phyloP scores from a whole-genome alignment of 768 basidiomycete genomes.

The Psilocybe tampanensis region DNA sequence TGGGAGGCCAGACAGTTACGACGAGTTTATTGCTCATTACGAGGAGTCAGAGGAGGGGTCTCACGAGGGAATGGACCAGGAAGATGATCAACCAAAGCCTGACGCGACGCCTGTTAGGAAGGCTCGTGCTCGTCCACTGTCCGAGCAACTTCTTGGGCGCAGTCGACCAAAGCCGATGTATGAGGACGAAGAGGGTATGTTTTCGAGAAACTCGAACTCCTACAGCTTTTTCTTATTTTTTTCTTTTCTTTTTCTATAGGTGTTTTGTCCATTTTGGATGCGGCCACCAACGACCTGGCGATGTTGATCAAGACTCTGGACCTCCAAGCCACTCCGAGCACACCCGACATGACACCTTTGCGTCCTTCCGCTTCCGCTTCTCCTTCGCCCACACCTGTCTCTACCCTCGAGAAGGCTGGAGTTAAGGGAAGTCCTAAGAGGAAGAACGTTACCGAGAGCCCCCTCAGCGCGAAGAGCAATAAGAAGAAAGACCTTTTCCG shows the following conservation, averaged over 20 bases:
- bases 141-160: conserved; percentile 60
- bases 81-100: conserved; percentile 15
- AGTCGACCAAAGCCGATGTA: conserved; percentile 52
- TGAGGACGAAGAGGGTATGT: conserved; percentile 55
- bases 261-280: conserved; percentile 70
- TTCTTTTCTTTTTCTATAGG: conserved; percentile 32
- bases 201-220: too few species aligned
- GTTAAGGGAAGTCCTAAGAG: conserved; percentile 30
- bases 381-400: conserved; percentile 13
- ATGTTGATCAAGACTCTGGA: conserved; percentile 81
- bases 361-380: conserved; percentile 32
- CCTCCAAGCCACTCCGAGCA: conserved; percentile 73
- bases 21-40: background rate
- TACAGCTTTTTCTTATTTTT: background rate
- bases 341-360: conserved; percentile 49
- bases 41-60: conserved; percentile 16
- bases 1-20: conserved; percentile 20
- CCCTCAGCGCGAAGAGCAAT: conserved; percentile 27
- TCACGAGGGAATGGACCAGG: conserved; percentile 9
- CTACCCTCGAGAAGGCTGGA: conserved; percentile 13
- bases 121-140: conserved; percentile 56
- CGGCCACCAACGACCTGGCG: conserved; percentile 80
- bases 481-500: conserved; percentile 20
- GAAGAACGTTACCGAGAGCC: conserved; percentile 36
- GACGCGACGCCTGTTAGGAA: conserved; percentile 46